These are phyloP conservation scores for Ceratobasidium sp. DNA, from an alignment of 1,284 basidiomycete genomes.

Conservation along the genomic window DNA sequence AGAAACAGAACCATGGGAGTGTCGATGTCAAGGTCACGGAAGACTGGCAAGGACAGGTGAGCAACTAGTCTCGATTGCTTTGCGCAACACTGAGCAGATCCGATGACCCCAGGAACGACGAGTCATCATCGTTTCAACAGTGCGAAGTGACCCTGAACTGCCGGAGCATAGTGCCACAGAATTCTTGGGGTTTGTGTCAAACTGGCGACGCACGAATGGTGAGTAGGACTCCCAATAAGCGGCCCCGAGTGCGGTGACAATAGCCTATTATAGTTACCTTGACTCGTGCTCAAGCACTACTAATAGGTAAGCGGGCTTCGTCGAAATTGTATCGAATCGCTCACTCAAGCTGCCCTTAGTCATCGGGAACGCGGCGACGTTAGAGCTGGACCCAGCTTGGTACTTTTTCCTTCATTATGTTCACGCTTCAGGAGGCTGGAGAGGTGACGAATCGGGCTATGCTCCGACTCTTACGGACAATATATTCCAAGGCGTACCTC, in stretches of 20 bases:
- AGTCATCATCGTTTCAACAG: conserved; percentile 65
- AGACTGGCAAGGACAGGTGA: conserved; percentile 67
- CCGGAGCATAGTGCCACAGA: conserved; percentile 57
- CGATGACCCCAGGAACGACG: conserved; percentile 58
- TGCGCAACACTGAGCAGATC: not conserved
- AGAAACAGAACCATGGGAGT: conserved; percentile 49
- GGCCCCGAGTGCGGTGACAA: not conserved
- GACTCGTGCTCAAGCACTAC: conserved; percentile 64
- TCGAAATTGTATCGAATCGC: not conserved
- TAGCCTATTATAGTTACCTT: conserved; percentile 55
- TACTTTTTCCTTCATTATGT: conserved; percentile 61
- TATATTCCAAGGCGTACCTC: not conserved
- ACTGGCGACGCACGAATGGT: conserved; percentile 68
- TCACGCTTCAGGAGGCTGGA: conserved; percentile 57
- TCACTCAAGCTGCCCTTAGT: conserved; percentile 49
- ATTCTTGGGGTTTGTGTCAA: conserved; percentile 63
- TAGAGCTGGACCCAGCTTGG: conserved; percentile 61
- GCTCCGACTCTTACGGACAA: not conserved
- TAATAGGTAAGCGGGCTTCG: conserved; percentile 52
- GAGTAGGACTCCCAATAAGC: conserved; percentile 43
- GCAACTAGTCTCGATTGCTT: conserved; percentile 41
- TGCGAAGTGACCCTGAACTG: conserved; percentile 63
- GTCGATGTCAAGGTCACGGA: conserved; percentile 66
- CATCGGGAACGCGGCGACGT: conserved; percentile 61
- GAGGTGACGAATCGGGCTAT: conserved; percentile 49